Evolutionary conservation across 2,329 filamentous ascomycete genomes (phyloP), one percentile per base, ranked within the genome.

Genomic region (Hawksworthiomyces lignivorus): DNA sequence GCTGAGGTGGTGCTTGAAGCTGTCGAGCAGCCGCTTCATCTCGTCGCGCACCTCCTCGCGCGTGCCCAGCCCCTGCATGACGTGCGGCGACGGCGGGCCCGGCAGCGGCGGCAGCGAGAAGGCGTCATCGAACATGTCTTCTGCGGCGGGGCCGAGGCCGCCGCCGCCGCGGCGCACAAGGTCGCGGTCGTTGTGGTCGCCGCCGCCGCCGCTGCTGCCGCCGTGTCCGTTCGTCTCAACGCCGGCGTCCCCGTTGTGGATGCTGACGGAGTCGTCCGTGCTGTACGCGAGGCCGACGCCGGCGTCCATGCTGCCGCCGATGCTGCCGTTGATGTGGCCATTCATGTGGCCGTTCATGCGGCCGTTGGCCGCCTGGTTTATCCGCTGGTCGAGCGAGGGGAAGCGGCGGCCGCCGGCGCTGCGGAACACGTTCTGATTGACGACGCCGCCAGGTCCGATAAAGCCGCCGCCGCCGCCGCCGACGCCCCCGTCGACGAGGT

Each of bases 61-160:
- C 18, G 52, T 54, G 9, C 54, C 55, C 32, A 55, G 42, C 5
- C 60, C 60, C 47, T 58, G 55, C 63, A 79, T 70, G 30, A 75
- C 72, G 39, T 65, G 63, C 3, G 64, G 57, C 2, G 69, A 67
- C 2, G 74, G 75, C 29, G 49, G 46, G 2, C 40, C 46, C 0
- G 48, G 48, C 7, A 50, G 44, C 4, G 44, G 33, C 14, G 50
- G 50, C 27, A 50, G 49, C 15, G 39, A 34, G 5, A 41, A 10
- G 7, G 22, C 10, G 15, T 42, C 41, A 30, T 31, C 38, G 24
- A 24, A n/a, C n/a, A 18, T 28, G 22, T 5, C 33, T 8, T 34
- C 39, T 15, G 35, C 15, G 18, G 28, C 41, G 10, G 32, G 24
- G 12, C 26, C 39, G 35, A 22, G 22, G 19, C 35, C 31, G 31